Conservation (phyloP, 768 basidiomycete species). For the Lyophyllum decastes region DNA sequence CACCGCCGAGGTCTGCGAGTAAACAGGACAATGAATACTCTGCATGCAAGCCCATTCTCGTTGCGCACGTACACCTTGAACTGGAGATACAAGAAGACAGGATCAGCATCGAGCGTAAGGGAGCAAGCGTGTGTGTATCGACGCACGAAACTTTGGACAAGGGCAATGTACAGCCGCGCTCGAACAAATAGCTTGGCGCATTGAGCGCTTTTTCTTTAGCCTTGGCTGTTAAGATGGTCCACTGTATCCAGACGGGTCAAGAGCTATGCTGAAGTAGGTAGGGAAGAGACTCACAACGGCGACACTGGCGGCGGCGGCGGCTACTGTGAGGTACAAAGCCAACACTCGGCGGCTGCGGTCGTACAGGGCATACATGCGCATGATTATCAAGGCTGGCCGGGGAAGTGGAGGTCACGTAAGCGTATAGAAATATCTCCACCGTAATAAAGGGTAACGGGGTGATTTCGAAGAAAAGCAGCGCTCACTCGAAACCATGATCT, state of each 20-base stretch:
- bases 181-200: slow-evolving; percentile 14
- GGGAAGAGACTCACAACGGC: slow-evolving; percentile 29
- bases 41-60: no score
- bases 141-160: slow-evolving; percentile 26
- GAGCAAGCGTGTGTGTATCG: not conserved
- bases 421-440: not conserved
- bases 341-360: slow-evolving; percentile 33
- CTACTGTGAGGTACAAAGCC: slow-evolving; percentile 25
- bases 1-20: slow-evolving; percentile 29
- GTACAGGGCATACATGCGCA: slow-evolving; percentile 46
- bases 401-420: not conserved
- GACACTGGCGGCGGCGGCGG: slow-evolving; percentile 22
- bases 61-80: slow-evolving; percentile 1
- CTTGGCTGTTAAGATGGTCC: slow-evolving; percentile 25
- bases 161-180: slow-evolving; percentile 23
- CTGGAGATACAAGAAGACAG: not conserved
- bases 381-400: slow-evolving; percentile 32
- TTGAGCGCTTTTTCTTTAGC: slow-evolving; percentile 2
- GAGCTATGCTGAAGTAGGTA: not conserved
- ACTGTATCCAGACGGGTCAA: slow-evolving; percentile 19
- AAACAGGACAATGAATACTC: not conserved
- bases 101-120: not conserved
- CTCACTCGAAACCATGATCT: slow-evolving; percentile 8
- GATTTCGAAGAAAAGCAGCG: not conserved
- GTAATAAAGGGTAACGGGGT: not conserved